phyloP scores from a whole-genome alignment of 163 green algal genomes.

The Scenedesmus sp. region DNA sequence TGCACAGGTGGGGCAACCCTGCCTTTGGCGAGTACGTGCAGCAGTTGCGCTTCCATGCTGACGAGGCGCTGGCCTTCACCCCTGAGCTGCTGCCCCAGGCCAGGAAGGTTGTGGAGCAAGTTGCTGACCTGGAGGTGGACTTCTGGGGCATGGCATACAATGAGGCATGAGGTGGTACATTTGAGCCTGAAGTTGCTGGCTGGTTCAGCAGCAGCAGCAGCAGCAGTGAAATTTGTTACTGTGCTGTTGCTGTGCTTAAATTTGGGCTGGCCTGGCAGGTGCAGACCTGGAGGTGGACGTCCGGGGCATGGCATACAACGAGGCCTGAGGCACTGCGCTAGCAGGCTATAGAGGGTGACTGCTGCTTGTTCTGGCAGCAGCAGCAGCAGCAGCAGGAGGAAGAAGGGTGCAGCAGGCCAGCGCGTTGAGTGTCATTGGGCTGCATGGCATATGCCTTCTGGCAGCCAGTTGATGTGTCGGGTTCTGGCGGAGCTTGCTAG shows the following conservation, averaged over 20 bases:
- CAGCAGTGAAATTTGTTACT: neutral
- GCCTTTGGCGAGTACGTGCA: constrained; percentile 35
- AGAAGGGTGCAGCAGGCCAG: too few relatives aligned
- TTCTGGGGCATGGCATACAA: constrained; percentile 55
- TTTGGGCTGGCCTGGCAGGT: neutral
- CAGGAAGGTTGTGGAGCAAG: constrained; percentile 17
- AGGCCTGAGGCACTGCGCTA: neutral
- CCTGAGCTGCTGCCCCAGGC: constrained; percentile 14
- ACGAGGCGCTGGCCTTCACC: constrained; percentile 30
- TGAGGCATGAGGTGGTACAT: neutral
- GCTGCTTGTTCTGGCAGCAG: neutral
- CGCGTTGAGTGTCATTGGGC: too few relatives aligned
- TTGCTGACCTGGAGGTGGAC: constrained; percentile 43
- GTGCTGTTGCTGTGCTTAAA: too few relatives aligned
- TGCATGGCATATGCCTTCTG: too few relatives aligned
- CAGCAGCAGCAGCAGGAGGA: neutral
- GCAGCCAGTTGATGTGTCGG: too few relatives aligned
- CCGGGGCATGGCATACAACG: neutral
- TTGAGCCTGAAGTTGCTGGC: neutral
- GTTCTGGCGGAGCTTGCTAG: too few relatives aligned
- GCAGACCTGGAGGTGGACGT: too few relatives aligned
- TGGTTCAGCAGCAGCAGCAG: neutral
- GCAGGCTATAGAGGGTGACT: too few relatives aligned
- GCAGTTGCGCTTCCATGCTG: constrained; percentile 28
- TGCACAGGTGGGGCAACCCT: constrained; percentile 45